phyloP scores from a whole-genome alignment of 2,329 filamentous ascomycete species.

The Penicillium sp. region DNA sequence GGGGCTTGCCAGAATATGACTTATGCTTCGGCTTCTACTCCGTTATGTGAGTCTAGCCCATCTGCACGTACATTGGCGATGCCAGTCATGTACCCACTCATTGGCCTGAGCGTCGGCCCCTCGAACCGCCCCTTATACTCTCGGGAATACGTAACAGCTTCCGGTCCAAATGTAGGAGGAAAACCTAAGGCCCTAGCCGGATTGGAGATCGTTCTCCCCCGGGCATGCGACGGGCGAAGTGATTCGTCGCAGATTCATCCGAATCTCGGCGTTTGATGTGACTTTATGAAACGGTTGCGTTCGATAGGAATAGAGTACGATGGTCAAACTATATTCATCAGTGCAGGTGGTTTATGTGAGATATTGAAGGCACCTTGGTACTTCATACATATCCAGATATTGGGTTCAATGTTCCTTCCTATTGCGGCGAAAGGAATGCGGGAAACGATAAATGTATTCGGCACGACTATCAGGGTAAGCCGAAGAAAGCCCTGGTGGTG shows the following conservation, averaged over 20 bases:
- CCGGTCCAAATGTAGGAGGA: background rate
- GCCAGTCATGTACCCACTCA: background rate
- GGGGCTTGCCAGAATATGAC: background rate
- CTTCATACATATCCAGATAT: background rate
- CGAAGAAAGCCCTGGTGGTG: background rate
- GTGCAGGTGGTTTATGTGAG: background rate
- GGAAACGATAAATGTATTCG: background rate
- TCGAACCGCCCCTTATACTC: background rate
- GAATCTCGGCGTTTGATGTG: slow-evolving; percentile 16
- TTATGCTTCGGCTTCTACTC: background rate
- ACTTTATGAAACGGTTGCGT: background rate
- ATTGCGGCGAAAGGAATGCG: background rate
- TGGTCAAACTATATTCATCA: background rate
- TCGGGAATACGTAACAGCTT: slow-evolving; percentile 3
- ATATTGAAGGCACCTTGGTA: background rate
- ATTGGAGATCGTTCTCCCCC: slow-evolving; percentile 12
- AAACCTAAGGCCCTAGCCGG: slow-evolving; percentile 9
- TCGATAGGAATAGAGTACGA: background rate
- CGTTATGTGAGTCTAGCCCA: background rate
- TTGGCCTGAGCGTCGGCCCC: slow-evolving; percentile 3
- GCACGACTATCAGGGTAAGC: background rate
- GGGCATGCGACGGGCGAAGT: slow-evolving; percentile 10
- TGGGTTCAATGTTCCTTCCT: background rate
- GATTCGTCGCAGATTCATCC: slow-evolving; percentile 17
- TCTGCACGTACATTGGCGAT: background rate